These are phyloP conservation scores for Trypanosoma mega DNA, from an alignment of 208 protist genomes.

Conservation along the genomic window DNA sequence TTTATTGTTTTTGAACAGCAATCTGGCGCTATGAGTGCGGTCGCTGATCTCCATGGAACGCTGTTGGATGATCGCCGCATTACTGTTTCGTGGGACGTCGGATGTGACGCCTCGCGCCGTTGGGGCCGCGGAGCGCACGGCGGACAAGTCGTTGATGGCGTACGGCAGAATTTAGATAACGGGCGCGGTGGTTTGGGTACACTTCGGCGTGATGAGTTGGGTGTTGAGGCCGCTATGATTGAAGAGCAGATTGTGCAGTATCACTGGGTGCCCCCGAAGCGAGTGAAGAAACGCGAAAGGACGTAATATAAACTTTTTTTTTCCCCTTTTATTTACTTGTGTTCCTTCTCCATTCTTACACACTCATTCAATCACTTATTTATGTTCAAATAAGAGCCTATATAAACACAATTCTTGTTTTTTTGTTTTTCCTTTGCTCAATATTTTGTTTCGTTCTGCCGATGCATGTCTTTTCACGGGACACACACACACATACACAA, in stretches of 20 bases:
- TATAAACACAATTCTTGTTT: not conserved
- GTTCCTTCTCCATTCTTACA: not conserved
- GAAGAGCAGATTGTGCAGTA: slow-evolving; percentile 64
- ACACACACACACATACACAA: too few species aligned
- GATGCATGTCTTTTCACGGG: too few species aligned
- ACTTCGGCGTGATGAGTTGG: slow-evolving; percentile 66
- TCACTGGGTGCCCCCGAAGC: slow-evolving; percentile 55
- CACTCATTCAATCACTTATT: too few species aligned
- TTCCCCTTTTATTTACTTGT: too few species aligned
- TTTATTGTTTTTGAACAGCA: slow-evolving; percentile 97
- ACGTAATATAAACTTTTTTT: too few species aligned
- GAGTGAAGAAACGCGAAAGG: slow-evolving; percentile 15
- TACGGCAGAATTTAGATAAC: slow-evolving; percentile 89
- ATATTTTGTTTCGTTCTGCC: too few species aligned
- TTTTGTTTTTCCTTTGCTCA: not conserved
- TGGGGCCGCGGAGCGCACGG: slow-evolving; percentile 86
- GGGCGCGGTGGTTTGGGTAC: slow-evolving; percentile 90
- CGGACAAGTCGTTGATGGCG: slow-evolving; percentile 93
- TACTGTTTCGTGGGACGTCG: slow-evolving; percentile 86
- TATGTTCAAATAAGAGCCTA: slow-evolving; percentile 3
- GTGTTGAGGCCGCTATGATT: slow-evolving; percentile 39
- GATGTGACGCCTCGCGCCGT: slow-evolving; percentile 67
- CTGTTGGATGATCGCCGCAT: slow-evolving; percentile 84
- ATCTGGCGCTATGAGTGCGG: slow-evolving; percentile 88
- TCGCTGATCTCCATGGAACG: slow-evolving; percentile 77